Evolutionary conservation across 305 asterid species (phyloP), one percentile per base, ranked within the genome.

Genomic region (Fraxinus ornus): DNA sequence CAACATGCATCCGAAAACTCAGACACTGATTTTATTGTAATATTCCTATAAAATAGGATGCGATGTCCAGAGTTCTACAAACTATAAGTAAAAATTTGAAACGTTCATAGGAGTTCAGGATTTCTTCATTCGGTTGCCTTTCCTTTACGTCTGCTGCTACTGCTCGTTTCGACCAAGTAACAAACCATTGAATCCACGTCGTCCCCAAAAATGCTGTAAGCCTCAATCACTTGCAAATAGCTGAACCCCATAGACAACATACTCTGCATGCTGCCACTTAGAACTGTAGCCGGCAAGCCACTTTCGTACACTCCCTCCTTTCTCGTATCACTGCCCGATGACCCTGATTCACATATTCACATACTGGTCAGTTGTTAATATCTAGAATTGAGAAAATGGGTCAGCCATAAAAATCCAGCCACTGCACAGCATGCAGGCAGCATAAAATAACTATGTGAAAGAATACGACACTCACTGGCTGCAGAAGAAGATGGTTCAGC

Each of bases 401-500:
- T 3, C 6, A 4, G 71, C 6, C 33, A 30, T 55, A 1, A 55
- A 62, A 22, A 7, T 21, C 71, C 32, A 62, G 17, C 71, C 71
- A 62, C 30, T 22, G 71, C 71, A 22, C 15, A 0, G 32, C 71
- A 8, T 21, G 15, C 71, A 22, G 17, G 66, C 26, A 55, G 66
- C 26, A 55, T 55, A 70, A 62, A 80, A 68, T 21, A 13, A 79
- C n/a, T 78, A 77, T 66, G 86, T 79, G 78, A 2, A 62, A 2
- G 19, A 30, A 83, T 37, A 71, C 36, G 13, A 79, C 78, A 93
- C 98, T 93, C 83, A 96, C 99, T 90, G 75, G 97, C 95, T 82
- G 97, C 95, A 47, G 99, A 97, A 19, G 98, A 97, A 62, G 99
- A 97, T 78, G 99, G 99, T 77, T 97, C 99, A 3, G 99, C 98